These are phyloP conservation scores for Hydrangea macrophylla DNA, from an alignment of 148 eudicot genomes.

Conservation along the genomic window DNA sequence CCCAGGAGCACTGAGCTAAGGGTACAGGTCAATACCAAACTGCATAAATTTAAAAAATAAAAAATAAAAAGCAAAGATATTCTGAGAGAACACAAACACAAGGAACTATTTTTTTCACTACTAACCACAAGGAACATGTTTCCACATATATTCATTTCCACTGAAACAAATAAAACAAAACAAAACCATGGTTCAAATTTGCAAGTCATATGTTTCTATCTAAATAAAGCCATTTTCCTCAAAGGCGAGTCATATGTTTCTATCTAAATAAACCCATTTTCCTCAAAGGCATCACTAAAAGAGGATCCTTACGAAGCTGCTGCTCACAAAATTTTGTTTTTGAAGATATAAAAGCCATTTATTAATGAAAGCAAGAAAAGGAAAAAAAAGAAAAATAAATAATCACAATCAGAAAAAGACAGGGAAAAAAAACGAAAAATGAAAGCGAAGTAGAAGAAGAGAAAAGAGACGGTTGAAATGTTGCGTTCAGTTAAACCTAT, in stretches of 20 bases:
- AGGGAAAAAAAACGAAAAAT: background rate
- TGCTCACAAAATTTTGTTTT: background rate
- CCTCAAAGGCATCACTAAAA: background rate
- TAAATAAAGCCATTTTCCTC: background rate
- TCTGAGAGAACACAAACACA: background rate
- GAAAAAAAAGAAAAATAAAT: too few species aligned
- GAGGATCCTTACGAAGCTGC: background rate
- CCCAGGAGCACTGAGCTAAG: conserved; percentile 1
- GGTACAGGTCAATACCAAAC: background rate
- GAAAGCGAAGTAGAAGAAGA: background rate
- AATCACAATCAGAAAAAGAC: background rate
- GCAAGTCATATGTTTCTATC: background rate
- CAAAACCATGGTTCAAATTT: background rate
- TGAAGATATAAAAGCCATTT: background rate
- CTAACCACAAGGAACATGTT: too few species aligned
- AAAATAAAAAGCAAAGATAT: background rate
- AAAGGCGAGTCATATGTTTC: background rate
- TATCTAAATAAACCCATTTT: background rate
- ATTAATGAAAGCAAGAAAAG: background rate
- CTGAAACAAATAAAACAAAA: background rate
- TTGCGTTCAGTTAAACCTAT: background rate
- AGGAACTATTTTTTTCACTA: too few species aligned
- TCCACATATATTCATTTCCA: background rate
- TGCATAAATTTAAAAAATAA: background rate
- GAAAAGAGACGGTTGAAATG: background rate